Evolutionary conservation across 2,329 filamentous ascomycete genomes (phyloP).

Genomic region (Aspergillus sp.): DNA sequence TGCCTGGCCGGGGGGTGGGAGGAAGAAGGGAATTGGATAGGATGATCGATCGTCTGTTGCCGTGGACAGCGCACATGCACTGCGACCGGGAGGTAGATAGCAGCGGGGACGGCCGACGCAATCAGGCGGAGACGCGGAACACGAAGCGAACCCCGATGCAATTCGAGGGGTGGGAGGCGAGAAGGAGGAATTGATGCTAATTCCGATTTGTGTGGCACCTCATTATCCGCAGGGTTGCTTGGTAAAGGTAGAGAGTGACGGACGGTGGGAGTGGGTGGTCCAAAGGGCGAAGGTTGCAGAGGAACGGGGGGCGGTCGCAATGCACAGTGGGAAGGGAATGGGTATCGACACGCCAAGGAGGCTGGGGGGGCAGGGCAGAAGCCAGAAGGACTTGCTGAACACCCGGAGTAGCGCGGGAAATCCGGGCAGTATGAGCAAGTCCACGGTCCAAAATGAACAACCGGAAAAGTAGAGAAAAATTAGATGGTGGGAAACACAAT

Average conservation of each 20-base stretch:
- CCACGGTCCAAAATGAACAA: constrained; percentile 7
- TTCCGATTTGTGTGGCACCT: constrained; percentile 17
- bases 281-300: constrained; percentile 4
- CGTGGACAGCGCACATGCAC: constrained; percentile 28
- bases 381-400: constrained; percentile 19
- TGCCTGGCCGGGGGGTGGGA: neutral
- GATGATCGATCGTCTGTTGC: constrained; percentile 19
- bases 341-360: constrained; percentile 20
- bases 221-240: constrained; percentile 24
- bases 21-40: constrained; percentile 9
- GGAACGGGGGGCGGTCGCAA: constrained; percentile 4
- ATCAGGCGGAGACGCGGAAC: constrained; percentile 20
- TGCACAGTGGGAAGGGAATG: constrained; percentile 23
- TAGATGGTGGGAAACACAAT: neutral
- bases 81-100: constrained; percentile 30
- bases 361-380: constrained; percentile 4
- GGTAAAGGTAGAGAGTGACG: constrained; percentile 10
- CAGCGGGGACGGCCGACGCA: constrained; percentile 28
- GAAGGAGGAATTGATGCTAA: constrained; percentile 23
- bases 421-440: constrained; percentile 12
- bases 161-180: constrained; percentile 16
- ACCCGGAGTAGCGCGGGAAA: constrained; percentile 14
- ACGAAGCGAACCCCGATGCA: constrained; percentile 16
- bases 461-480: neutral
- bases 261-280: constrained; percentile 14